These are phyloP conservation scores for Geotrichum reessii DNA, from an alignment of 1,139 yeast genomes.

Conservation along the genomic window DNA sequence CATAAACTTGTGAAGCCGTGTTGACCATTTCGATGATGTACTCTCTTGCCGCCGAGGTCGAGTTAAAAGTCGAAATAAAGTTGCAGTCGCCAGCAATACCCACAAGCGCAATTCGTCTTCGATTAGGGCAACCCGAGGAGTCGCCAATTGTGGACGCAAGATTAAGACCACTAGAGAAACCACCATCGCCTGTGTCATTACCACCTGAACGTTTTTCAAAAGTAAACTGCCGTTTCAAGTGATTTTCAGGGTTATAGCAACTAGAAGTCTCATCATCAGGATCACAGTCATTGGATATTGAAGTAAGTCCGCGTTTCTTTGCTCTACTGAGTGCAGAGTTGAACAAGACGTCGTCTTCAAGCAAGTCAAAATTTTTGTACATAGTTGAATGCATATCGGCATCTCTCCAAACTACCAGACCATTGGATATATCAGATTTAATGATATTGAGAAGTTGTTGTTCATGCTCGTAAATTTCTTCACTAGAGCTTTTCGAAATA, in stretches of 20 bases:
- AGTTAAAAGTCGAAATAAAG: constrained; percentile 31
- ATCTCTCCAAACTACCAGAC: constrained; percentile 34
- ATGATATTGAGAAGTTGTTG: constrained; percentile 17
- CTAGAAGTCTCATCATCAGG: constrained; percentile 10
- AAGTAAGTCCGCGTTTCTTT: neutral
- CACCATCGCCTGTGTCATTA: constrained; percentile 29
- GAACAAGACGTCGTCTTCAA: constrained; percentile 12
- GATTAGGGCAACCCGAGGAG: constrained; percentile 36
- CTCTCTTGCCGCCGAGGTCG: constrained; percentile 31
- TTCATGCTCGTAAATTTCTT: constrained; percentile 23
- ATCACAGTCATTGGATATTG: neutral
- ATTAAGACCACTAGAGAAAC: constrained; percentile 32
- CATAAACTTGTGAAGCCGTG: constrained; percentile 37
- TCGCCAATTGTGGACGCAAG: constrained; percentile 33
- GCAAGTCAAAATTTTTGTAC: constrained; percentile 14
- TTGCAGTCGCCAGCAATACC: constrained; percentile 41
- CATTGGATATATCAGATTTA: constrained; percentile 9
- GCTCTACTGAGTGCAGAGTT: neutral
- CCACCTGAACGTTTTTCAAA: constrained; percentile 18
- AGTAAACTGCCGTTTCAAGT: neutral
- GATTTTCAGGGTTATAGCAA: constrained; percentile 13
- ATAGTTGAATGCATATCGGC: constrained; percentile 28
- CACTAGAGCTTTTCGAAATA: neutral
- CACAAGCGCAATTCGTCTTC: constrained; percentile 34
- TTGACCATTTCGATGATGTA: constrained; percentile 35